These are phyloP conservation scores for Oryza australiensis DNA, from an alignment of 176 grass and related monocot genomes.

Conservation along the genomic window DNA sequence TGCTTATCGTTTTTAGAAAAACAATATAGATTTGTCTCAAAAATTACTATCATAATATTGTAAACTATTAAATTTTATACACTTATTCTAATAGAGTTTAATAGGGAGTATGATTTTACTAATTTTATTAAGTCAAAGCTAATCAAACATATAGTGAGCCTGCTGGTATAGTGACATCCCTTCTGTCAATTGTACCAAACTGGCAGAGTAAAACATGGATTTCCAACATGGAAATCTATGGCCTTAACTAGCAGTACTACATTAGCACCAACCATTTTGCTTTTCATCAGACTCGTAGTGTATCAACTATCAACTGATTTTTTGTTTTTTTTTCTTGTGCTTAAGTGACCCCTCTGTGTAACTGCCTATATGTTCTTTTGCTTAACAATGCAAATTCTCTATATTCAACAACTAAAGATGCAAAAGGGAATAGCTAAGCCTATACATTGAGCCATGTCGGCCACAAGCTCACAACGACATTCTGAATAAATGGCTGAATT, in stretches of 20 bases:
- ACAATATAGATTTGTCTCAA: too few relatives aligned
- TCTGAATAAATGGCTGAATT: neutral
- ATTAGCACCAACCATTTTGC: too few relatives aligned
- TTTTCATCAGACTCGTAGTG: neutral
- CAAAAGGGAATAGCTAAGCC: neutral
- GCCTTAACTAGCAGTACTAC: too few relatives aligned
- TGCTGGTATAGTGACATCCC: neutral
- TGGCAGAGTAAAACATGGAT: neutral
- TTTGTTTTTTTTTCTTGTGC: neutral
- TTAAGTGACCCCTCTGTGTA: neutral
- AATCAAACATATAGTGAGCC: neutral
- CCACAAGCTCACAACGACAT: slow-evolving; percentile 30
- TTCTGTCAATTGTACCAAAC: neutral
- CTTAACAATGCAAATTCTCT: neutral
- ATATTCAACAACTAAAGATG: slow-evolving; percentile 21
- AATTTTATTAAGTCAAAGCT: too few relatives aligned
- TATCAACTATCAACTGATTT: neutral
- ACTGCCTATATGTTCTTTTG: neutral
- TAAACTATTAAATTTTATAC: too few relatives aligned
- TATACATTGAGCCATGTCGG: slow-evolving; percentile 30
- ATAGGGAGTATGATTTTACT: too few relatives aligned
- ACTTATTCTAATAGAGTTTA: too few relatives aligned
- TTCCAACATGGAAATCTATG: too few relatives aligned
- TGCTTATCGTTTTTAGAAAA: too few relatives aligned
- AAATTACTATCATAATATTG: too few relatives aligned